A percentile compares a stretch with the other conserved stretches of the same genome.
phyloP scores from a whole-genome alignment of 306 rosid species.

The Castanea mollissima region DNA sequence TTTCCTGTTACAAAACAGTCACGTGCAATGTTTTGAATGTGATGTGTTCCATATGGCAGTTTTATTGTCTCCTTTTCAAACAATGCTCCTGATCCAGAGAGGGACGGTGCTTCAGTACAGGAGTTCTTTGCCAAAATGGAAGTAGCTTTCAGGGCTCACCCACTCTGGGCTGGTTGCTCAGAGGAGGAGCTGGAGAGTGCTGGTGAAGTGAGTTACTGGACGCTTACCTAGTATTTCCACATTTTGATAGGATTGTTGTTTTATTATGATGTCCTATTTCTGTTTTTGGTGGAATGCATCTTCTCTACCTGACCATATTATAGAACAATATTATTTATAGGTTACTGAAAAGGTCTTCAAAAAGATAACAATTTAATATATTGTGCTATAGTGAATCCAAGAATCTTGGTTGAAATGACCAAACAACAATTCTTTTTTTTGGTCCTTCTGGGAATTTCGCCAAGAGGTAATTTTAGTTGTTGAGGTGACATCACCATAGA shows the following conservation, averaged over 20 bases:
- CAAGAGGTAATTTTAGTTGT: not conserved
- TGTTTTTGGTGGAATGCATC: not conserved
- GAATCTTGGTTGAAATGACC: not conserved
- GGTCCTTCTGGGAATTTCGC: not conserved
- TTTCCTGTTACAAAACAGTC: not conserved
- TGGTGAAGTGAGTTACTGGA: conserved; percentile 75
- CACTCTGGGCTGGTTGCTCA: conserved; percentile 95
- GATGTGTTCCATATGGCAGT: conserved; percentile 43
- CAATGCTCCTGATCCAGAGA: conserved; percentile 84
- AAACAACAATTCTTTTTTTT: not conserved
- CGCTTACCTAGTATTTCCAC: not conserved
- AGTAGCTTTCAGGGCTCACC: conserved; percentile 90
- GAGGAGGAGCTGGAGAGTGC: conserved; percentile 96
- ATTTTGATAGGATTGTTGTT: not conserved
- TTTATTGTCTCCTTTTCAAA: conserved; percentile 87
- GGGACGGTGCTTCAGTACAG: conserved; percentile 78
- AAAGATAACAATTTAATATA: not conserved
- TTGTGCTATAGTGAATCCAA: not conserved
- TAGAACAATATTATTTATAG: not conserved
- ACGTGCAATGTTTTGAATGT: not conserved
- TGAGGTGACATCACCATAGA: not conserved
- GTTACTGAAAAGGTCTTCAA: not conserved
- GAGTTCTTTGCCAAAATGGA: conserved; percentile 82
- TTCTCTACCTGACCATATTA: not conserved
- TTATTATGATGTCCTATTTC: not conserved